Evolutionary conservation across 228 moss, liverwort and hornwort species (phyloP).

Genomic region (Sphagnum fallax): DNA sequence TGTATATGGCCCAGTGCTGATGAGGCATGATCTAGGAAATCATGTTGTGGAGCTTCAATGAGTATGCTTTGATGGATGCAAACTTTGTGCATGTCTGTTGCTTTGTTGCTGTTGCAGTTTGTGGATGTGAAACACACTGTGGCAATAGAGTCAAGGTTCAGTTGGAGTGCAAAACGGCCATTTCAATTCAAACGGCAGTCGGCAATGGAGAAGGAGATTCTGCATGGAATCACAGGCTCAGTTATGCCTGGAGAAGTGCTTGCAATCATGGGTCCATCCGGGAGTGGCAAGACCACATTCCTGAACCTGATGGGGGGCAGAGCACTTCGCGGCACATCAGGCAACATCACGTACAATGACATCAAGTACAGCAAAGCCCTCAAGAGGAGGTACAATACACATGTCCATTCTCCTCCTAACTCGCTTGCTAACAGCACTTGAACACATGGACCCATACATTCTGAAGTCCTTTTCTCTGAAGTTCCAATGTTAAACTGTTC

Average conservation of each 20-base stretch:
- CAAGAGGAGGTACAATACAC: conserved; percentile 43
- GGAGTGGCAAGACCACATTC: conserved; percentile 85
- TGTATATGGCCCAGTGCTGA: background rate
- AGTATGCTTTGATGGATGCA: background rate
- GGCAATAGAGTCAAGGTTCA: conserved; percentile 27
- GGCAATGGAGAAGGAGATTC: conserved; percentile 49
- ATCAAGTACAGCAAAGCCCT: conserved; percentile 54
- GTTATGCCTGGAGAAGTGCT: conserved; percentile 77
- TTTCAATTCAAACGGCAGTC: conserved; percentile 24
- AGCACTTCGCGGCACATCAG: conserved; percentile 24
- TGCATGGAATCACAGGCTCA: conserved; percentile 66
- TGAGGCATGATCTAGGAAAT: background rate
- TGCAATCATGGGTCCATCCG: conserved; percentile 89
- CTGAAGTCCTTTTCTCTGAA: background rate
- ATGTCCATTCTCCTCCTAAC: too few relatives aligned
- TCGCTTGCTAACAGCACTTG: background rate
- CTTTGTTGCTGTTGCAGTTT: conserved; percentile 19
- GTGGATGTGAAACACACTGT: conserved; percentile 37
- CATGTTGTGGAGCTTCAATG: background rate
- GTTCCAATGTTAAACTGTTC: background rate
- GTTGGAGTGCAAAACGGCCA: conserved; percentile 27
- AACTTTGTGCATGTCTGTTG: background rate
- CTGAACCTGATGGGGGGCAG: conserved; percentile 80
- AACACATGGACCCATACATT: background rate
- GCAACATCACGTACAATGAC: conserved; percentile 63